Percentiles rank a stretch among this genome's conserved stretches.
Conservation (phyloP, 2,329 filamentous ascomycete genomes). For the Alternaria rosae region DNA sequence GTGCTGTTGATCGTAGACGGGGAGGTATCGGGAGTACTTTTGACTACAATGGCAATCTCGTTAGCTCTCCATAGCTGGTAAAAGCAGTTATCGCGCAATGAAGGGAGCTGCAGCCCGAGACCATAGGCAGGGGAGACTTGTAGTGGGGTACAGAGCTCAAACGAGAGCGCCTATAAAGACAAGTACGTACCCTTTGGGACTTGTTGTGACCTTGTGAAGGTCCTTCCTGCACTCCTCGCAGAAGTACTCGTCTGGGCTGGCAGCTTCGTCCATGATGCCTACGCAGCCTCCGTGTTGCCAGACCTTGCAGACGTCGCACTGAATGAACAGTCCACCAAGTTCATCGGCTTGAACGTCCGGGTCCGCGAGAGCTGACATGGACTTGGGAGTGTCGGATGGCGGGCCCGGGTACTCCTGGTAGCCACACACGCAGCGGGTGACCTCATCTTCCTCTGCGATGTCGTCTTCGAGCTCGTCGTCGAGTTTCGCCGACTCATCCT, state of each 20-base stretch:
- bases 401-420: constrained; percentile 93
- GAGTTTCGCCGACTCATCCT: constrained; percentile 51
- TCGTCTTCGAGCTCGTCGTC: constrained; percentile 68
- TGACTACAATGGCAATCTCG: constrained; percentile 53
- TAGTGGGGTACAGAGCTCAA: constrained; percentile 7
- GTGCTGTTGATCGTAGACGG: constrained; percentile 63
- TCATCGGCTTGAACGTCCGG: constrained; percentile 68
- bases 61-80: constrained; percentile 5
- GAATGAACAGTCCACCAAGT: constrained; percentile 92
- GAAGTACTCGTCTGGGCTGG: constrained; percentile 95
- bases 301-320: constrained; percentile 97
- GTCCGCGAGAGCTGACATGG: constrained; percentile 63
- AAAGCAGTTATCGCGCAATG: not conserved
- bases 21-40: constrained; percentile 70
- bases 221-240: constrained; percentile 95
- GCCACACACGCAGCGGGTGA: constrained; percentile 94
- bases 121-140: not conserved
- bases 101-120: not conserved
- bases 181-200: constrained; percentile 80
- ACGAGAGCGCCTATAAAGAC: constrained; percentile 16
- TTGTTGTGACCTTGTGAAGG: constrained; percentile 82
- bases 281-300: constrained; percentile 99
- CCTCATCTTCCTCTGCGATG: constrained; percentile 77
- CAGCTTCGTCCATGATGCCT: constrained; percentile 92
- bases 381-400: constrained; percentile 65